phyloP scores from a whole-genome alignment of 371 early-diverging fungal species.

The Apophysomyces variabilis region DNA sequence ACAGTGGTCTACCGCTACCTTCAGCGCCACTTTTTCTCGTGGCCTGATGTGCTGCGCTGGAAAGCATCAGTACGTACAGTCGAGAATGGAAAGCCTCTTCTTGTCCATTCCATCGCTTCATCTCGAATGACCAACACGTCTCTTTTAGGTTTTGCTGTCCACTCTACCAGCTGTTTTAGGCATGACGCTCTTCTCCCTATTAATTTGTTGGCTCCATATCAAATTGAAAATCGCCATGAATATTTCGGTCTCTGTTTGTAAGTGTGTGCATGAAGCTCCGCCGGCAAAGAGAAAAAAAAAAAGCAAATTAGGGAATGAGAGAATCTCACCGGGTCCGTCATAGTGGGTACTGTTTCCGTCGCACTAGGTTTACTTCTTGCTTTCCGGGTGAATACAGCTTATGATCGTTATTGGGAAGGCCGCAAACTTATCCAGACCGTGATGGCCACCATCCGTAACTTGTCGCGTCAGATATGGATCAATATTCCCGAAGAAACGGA shows the following conservation, averaged over 20 bases:
- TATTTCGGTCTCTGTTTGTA: constrained; percentile 48
- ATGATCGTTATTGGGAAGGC: constrained; percentile 81
- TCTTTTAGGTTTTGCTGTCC: constrained; percentile 36
- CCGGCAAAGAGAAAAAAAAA: not conserved
- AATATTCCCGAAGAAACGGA: constrained; percentile 51
- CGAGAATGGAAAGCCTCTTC: not conserved
- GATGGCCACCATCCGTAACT: constrained; percentile 60
- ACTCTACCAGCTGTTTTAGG: constrained; percentile 35
- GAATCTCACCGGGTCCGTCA: not conserved
- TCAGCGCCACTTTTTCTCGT: constrained; percentile 19
- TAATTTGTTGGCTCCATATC: constrained; percentile 34
- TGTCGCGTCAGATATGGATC: constrained; percentile 72
- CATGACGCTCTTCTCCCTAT: constrained; percentile 35
- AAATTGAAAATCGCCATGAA: constrained; percentile 28
- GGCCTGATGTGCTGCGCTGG: constrained; percentile 52
- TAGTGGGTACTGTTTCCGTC: constrained; percentile 61
- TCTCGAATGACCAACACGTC: not conserved
- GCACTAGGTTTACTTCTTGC: constrained; percentile 76
- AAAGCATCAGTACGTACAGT: constrained; percentile 37
- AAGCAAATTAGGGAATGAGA: too few relatives aligned
- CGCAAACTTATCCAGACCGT: constrained; percentile 67
- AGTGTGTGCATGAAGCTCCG: constrained; percentile 13
- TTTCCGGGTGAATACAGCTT: constrained; percentile 82
- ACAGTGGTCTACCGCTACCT: constrained; percentile 21
- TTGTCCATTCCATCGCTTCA: not conserved